These are phyloP conservation scores for Aspergillus ellipticus DNA, from an alignment of 495 filamentous ascomycete genomes.

Conservation along the genomic window DNA sequence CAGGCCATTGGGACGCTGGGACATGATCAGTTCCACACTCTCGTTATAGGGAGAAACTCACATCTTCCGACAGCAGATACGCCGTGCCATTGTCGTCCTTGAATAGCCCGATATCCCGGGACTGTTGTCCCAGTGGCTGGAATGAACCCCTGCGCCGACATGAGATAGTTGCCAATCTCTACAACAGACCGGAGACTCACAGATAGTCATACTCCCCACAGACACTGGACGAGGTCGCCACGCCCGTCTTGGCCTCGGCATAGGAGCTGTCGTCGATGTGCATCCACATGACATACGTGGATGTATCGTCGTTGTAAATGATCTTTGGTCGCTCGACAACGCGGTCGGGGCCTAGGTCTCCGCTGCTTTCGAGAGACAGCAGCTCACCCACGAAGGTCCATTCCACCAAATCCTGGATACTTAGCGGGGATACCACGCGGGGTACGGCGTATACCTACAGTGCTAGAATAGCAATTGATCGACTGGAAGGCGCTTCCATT, in stretches of 20 bases:
- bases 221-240: conserved; percentile 54
- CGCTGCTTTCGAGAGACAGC: conserved; percentile 44
- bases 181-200: neutral
- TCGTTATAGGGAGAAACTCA: too few species aligned
- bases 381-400: conserved; percentile 58
- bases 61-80: conserved; percentile 64
- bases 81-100: conserved; percentile 54
- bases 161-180: neutral
- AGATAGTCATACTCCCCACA: conserved; percentile 51
- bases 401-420: conserved; percentile 48
- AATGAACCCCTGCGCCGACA: conserved; percentile 4
- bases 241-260: conserved; percentile 60
- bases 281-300: conserved; percentile 58
- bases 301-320: conserved; percentile 52
- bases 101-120: conserved; percentile 60
- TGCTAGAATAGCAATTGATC: conserved; percentile 52
- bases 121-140: conserved; percentile 51
- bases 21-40: neutral
- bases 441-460: conserved; percentile 6
- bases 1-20: conserved; percentile 14
- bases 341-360: conserved; percentile 59
- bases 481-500: conserved; percentile 54
- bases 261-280: conserved; percentile 63
- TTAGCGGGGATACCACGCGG: neutral
- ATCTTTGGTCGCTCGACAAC: conserved; percentile 66